Evolutionary conservation across 202 grass and related monocot species (phyloP), one percentile per base, ranked within the genome.

Genomic region (Schoenoplectus triqueter): DNA sequence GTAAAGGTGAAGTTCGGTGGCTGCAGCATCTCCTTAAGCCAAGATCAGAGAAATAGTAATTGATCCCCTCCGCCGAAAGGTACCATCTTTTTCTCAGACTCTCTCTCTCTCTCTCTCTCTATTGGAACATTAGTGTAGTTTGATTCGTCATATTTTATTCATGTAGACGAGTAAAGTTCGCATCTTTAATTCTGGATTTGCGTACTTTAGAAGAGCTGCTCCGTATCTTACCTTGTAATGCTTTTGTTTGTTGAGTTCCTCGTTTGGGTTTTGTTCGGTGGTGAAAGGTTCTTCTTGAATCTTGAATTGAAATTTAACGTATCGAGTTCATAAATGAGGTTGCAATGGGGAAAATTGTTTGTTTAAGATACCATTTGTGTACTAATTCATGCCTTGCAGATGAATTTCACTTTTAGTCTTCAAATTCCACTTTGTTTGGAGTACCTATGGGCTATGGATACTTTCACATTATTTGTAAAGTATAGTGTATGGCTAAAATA

Each of bases 31-130:
- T 13, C 74, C 74, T 42, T 22, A 8, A 60, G 31, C n/a, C 15
- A 52, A 56, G 81, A 57, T 57, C 22, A 6, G 6, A 54, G 64
- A 22, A 67, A 69, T 83, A 7, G 48, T 44, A 68, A 57, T 54
- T 70, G 45, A 22, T 70, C 70, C 81, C 47, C 51, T 83, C 63
- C 81, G 45, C 64, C 64, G 49, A 70, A 83, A 83, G 65, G 81
- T 83, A 83, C 11, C 3, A 42, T 51, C 49, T 83, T 68, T 83
- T 69, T 66, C 60, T 64, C 20, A 45, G 3, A 10, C 5, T 68
- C 11, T 39, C 40, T 31, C 44, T 66, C 4, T 7, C 52, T 57
- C 14, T 14, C 13, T 59, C 31, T 57, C 14, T 14, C 2, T 11
- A 44, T 48, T 21, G 19, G 14, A 2, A 64, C 2, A 45, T 65